Evolutionary conservation across 1,284 basidiomycete species (phyloP), one percentile per base, ranked within the genome.

Genomic region (Trichosporon sp.): DNA sequence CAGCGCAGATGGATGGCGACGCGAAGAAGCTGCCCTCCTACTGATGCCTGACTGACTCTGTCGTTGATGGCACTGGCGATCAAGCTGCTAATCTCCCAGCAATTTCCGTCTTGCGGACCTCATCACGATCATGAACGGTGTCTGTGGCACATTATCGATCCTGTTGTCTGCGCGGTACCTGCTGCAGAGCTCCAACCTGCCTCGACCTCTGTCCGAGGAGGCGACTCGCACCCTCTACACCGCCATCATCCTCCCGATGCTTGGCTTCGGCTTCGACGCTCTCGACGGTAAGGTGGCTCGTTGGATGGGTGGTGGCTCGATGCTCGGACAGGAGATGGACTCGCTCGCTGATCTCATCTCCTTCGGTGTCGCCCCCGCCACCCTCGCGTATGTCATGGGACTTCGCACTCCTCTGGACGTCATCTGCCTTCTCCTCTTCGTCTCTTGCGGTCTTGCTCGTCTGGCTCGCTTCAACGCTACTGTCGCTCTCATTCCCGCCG

Each of bases 121-220:
- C 54, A 93, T 99, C 74, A 99, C 95, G n/a, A 92, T 99, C 70
- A 95, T 96, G 89, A 99, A 99, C 78, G 96, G 96, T 44, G 91
- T 99, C 78, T 99, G 96, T 81, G 96, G 96, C 64, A 92, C 92
- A 14, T 89, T 97, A 73, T 97, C 95, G 44, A 80, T 80, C 72
- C 85, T 99, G 70, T 95, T 95, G 79, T 94, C 90, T 36, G 95
- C 92, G 8, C 92, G 90, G 40, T 88, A 89, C 65, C 95, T 95
- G 81, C 85, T 95, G 69, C 74, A 91, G 61, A 90, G 90, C 29
- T 87, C 89, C 69, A 92, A 99, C 78, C 69, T 78, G 9, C 73
- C 77, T 33, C 62, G 54, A 11, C 76, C 79, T 10, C 75, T 76
- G 0, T 69, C 73, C 4, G 46, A 67, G 16, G 69, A 72, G 27